These are phyloP conservation scores for Quercus tomentella DNA, from an alignment of 331 rosid species.

Conservation along the genomic window DNA sequence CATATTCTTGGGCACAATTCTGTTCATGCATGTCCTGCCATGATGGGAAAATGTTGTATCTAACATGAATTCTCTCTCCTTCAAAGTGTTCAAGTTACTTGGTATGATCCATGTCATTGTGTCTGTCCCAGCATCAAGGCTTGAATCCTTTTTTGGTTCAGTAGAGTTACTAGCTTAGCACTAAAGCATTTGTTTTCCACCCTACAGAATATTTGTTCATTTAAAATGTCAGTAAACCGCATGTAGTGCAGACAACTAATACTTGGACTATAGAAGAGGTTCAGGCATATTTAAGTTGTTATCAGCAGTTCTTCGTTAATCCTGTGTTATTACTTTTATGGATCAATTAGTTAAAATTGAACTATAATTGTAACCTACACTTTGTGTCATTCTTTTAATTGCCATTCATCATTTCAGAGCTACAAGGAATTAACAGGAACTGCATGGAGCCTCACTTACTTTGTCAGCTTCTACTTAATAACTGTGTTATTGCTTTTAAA, in stretches of 20 bases:
- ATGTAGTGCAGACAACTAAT: slow-evolving; percentile 1
- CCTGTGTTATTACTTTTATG: not conserved
- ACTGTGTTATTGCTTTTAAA: slow-evolving; percentile 83
- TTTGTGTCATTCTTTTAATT: slow-evolving; percentile 4
- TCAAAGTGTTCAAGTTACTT: not conserved
- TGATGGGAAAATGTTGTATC: not conserved
- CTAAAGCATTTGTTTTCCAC: not conserved
- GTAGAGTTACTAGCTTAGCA: not conserved
- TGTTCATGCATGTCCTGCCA: not conserved
- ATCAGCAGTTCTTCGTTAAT: slow-evolving; percentile 2
- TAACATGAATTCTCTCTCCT: not conserved
- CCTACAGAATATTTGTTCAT: not conserved
- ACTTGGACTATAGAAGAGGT: slow-evolving; percentile 3
- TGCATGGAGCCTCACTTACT: slow-evolving; percentile 64
- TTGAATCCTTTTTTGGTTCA: not conserved
- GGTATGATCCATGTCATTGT: slow-evolving; percentile 3
- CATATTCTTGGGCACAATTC: not conserved
- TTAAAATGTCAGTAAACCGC: not conserved
- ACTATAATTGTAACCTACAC: not conserved
- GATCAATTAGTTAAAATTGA: not conserved
- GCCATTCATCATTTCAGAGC: slow-evolving; percentile 59
- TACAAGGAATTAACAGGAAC: slow-evolving; percentile 84
- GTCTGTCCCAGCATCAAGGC: not conserved
- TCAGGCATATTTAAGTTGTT: slow-evolving; percentile 7
- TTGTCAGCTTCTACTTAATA: slow-evolving; percentile 83